These are phyloP conservation scores for Termitomyces sp. DNA, from an alignment of 768 basidiomycete genomes.

Conservation along the genomic window DNA sequence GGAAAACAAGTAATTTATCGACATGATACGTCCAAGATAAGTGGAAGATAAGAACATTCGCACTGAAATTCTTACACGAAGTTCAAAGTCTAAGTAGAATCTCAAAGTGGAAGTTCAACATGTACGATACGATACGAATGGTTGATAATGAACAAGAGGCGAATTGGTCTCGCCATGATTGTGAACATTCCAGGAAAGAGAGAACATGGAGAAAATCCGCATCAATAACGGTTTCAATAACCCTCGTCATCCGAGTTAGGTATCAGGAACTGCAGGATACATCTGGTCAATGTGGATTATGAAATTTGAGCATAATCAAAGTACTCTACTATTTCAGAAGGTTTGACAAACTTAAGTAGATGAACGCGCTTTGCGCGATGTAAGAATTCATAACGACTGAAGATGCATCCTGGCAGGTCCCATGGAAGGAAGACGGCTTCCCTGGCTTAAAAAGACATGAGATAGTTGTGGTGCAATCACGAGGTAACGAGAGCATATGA, in stretches of 20 bases:
- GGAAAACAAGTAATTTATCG: neutral
- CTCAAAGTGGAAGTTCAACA: neutral
- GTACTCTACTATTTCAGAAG: too few relatives aligned
- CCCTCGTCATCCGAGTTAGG: neutral
- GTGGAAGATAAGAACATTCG: neutral
- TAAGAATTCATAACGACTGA: neutral
- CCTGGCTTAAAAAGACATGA: neutral
- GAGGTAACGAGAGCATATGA: neutral
- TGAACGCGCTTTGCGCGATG: neutral
- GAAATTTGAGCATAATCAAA: neutral
- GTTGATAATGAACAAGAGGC: neutral
- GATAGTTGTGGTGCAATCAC: neutral
- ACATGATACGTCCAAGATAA: neutral
- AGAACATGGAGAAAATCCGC: neutral
- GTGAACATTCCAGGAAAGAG: neutral
- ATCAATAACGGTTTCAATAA: neutral
- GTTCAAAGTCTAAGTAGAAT: neutral
- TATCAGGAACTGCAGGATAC: neutral
- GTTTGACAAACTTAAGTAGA: neutral
- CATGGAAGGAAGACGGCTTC: neutral
- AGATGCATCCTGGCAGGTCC: neutral
- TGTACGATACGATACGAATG: neutral
- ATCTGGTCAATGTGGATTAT: neutral
- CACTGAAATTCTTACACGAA: neutral
- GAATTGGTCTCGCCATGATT: neutral